Percentiles rank a stretch among this genome's conserved stretches.
phyloP scores from a whole-genome alignment of 148 eudicot species.

The Rhododendron simsii region DNA sequence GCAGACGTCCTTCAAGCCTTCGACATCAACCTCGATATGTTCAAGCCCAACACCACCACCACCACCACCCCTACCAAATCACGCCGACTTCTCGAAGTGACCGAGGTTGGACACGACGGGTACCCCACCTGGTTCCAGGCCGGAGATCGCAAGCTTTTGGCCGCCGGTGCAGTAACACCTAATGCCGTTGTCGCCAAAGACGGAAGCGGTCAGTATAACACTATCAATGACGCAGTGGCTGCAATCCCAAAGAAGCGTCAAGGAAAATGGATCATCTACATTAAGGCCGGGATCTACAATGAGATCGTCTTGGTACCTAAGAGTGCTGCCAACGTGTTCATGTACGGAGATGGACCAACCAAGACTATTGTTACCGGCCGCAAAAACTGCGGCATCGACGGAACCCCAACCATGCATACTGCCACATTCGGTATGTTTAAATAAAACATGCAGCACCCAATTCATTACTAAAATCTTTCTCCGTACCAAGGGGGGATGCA shows the following conservation, averaged over 20 bases:
- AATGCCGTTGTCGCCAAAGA: slow-evolving; percentile 52
- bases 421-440: slow-evolving; percentile 37
- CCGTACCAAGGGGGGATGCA: no score
- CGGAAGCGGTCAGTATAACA: slow-evolving; percentile 59
- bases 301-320: slow-evolving; percentile 40
- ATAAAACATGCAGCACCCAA: not conserved
- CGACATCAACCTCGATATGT: slow-evolving; percentile 3
- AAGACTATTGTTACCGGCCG: slow-evolving; percentile 51
- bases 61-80: not conserved
- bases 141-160: slow-evolving; percentile 36
- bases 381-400: slow-evolving; percentile 18
- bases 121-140: slow-evolving; percentile 48
- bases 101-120: slow-evolving; percentile 22
- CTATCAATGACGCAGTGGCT: slow-evolving; percentile 36
- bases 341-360: slow-evolving; percentile 79
- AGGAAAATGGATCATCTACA: slow-evolving; percentile 52
- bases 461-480: not conserved
- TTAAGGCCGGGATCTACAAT: slow-evolving; percentile 57
- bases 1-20: slow-evolving; percentile 22
- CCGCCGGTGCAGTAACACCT: not conserved
- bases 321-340: slow-evolving; percentile 33
- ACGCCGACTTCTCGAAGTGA: slow-evolving; percentile 32
- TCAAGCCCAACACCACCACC: not conserved
- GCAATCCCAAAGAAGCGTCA: slow-evolving; percentile 42
- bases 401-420: slow-evolving; percentile 30